These are phyloP conservation scores for Globisporangium sylvaticum DNA, from an alignment of 352 stramenopile genomes.

Conservation along the genomic window DNA sequence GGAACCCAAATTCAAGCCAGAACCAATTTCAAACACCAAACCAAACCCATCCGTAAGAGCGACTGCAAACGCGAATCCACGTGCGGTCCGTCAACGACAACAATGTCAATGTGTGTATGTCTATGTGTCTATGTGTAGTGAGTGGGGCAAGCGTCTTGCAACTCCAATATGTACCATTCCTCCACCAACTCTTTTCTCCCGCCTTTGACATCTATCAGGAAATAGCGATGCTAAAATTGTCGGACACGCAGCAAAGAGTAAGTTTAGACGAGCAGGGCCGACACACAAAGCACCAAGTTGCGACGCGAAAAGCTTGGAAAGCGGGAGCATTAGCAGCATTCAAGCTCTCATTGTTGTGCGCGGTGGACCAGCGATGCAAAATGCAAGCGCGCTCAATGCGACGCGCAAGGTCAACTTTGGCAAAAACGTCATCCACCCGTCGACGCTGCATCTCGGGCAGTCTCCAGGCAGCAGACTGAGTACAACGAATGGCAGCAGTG, in stretches of 20 bases:
- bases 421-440: conserved; percentile 22
- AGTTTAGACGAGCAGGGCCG: neutral
- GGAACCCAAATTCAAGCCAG: neutral
- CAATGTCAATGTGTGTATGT: neutral
- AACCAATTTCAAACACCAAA: neutral
- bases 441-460: conserved; percentile 16
- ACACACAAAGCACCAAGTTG: neutral
- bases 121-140: neutral
- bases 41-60: neutral
- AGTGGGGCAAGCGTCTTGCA: neutral
- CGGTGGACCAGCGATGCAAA: conserved; percentile 6
- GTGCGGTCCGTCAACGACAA: neutral
- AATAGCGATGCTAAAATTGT: neutral
- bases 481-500: neutral
- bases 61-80: neutral
- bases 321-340: neutral
- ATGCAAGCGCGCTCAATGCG: conserved; percentile 14
- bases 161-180: neutral
- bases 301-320: neutral
- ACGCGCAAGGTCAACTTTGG: conserved; percentile 31
- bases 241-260: neutral
- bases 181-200: neutral
- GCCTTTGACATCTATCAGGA: neutral
- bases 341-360: neutral
- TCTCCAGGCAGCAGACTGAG: neutral